phyloP scores from a whole-genome alignment of 352 stramenopile species.

The Pythium phragmitis region DNA sequence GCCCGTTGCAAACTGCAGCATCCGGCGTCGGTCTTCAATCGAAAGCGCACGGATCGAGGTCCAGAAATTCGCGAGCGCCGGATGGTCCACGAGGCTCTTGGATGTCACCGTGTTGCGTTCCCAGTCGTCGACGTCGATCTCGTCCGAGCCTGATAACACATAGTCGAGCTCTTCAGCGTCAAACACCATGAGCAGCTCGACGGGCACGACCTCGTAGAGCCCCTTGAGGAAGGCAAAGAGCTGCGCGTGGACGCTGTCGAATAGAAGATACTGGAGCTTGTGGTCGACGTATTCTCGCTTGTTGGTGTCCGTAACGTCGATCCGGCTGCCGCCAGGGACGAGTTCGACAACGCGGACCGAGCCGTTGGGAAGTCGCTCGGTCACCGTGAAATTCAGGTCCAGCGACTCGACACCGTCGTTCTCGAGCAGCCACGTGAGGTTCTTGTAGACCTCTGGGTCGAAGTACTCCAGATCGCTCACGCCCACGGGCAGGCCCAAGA shows the following conservation, averaged over 20 bases:
- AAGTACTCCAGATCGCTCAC: conserved; percentile 92
- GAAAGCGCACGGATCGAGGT: conserved; percentile 60
- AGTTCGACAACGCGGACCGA: conserved; percentile 42
- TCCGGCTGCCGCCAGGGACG: conserved; percentile 43
- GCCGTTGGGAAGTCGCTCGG: conserved; percentile 30
- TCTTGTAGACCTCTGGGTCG: conserved; percentile 60
- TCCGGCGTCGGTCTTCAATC: conserved; percentile 30
- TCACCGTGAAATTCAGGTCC: conserved; percentile 62
- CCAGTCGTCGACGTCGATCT: conserved; percentile 93
- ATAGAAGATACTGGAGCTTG: conserved; percentile 92
- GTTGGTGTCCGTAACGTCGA: conserved; percentile 95
- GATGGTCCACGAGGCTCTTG: conserved; percentile 16
- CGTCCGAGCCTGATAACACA: conserved; percentile 88
- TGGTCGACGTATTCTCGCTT: conserved; percentile 92
- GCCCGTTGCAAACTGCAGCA: conserved; percentile 42
- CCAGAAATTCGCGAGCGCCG: conserved; percentile 26
- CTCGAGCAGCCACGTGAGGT: conserved; percentile 64
- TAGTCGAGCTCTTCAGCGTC: conserved; percentile 94
- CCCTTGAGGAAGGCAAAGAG: conserved; percentile 91
- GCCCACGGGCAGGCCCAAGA: conserved; percentile 93
- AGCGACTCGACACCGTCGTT: conserved; percentile 56
- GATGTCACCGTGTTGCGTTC: conserved; percentile 57
- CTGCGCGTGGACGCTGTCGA: conserved; percentile 90
- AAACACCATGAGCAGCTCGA: conserved; percentile 91
- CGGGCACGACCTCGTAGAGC: conserved; percentile 95